phyloP scores from a whole-genome alignment of 2,329 filamentous ascomycete species.

The Phialemoniopsis sp. region DNA sequence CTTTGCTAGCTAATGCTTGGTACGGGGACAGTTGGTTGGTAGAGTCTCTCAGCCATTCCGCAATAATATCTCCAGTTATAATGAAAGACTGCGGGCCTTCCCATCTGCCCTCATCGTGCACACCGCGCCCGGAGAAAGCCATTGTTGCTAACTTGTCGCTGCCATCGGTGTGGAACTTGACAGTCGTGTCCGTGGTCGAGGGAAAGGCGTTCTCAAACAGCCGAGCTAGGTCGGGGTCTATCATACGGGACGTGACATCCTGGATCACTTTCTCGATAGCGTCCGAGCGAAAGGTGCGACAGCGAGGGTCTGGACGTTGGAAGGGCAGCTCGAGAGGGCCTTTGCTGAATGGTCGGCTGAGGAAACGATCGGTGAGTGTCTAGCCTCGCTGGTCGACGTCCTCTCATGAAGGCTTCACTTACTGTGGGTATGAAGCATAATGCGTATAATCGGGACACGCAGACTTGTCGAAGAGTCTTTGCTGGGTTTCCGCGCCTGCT shows the following conservation, averaged over 20 bases:
- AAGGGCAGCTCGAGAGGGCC: slow-evolving; percentile 79
- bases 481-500: too few species aligned
- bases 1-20: slow-evolving; percentile 77
- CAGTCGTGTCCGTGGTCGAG: slow-evolving; percentile 84
- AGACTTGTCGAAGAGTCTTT: slow-evolving; percentile 18
- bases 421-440: slow-evolving; percentile 58
- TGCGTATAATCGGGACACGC: slow-evolving; percentile 63
- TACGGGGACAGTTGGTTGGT: slow-evolving; percentile 90
- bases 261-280: slow-evolving; percentile 84
- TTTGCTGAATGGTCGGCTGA: slow-evolving; percentile 73
- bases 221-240: slow-evolving; percentile 82
- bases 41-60: slow-evolving; percentile 90
- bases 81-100: slow-evolving; percentile 86
- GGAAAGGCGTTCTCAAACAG: slow-evolving; percentile 96
- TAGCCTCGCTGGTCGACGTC: too few species aligned
- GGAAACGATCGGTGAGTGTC: too few species aligned
- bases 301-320: slow-evolving; percentile 75
- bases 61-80: slow-evolving; percentile 86
- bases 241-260: slow-evolving; percentile 74
- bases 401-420: slow-evolving; percentile 27
- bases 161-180: slow-evolving; percentile 78
- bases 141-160: slow-evolving; percentile 7
- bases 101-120: slow-evolving; percentile 61
- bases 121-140: slow-evolving; percentile 12
- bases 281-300: slow-evolving; percentile 84